Percentiles rank a stretch among this genome's conserved stretches.
These are phyloP conservation scores for Podospora tetraspora DNA, from an alignment of 495 filamentous ascomycete genomes.

Conservation along the genomic window DNA sequence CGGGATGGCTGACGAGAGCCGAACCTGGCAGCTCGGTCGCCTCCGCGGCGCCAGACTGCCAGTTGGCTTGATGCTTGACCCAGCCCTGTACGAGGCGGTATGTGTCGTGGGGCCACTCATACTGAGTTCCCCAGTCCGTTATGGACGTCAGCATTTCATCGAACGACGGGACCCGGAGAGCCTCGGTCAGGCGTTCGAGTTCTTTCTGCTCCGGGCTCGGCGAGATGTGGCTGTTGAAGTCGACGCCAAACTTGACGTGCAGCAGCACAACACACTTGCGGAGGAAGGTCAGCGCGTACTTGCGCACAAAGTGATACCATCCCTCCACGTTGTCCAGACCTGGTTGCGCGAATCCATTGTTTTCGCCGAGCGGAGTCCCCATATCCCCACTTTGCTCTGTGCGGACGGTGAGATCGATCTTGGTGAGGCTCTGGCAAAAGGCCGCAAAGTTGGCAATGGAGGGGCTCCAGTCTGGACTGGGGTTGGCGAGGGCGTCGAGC, in stretches of 20 bases:
- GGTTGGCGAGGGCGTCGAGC: constrained; percentile 33
- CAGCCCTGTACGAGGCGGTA: constrained; percentile 61
- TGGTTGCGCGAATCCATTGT: constrained; percentile 40
- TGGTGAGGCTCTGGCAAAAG: constrained; percentile 36
- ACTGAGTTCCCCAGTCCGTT: constrained; percentile 37
- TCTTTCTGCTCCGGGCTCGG: constrained; percentile 63
- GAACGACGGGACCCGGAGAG: constrained; percentile 68
- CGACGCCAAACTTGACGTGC: constrained; percentile 80
- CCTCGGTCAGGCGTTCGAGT: constrained; percentile 71
- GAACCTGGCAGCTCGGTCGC: constrained; percentile 26
- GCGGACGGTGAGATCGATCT: constrained; percentile 27
- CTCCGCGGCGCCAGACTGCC: constrained; percentile 12
- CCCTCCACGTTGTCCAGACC: constrained; percentile 37
- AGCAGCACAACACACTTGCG: constrained; percentile 80
- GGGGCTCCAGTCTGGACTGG: constrained; percentile 28
- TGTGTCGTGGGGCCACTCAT: constrained; percentile 37
- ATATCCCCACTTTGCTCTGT: constrained; percentile 7
- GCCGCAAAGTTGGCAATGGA: constrained; percentile 40
- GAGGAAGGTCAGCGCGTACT: constrained; percentile 84
- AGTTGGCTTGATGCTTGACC: constrained; percentile 60
- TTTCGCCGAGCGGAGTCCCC: constrained; percentile 21
- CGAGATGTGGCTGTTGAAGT: constrained; percentile 72
- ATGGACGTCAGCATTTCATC: constrained; percentile 64
- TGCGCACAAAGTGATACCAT: constrained; percentile 52
- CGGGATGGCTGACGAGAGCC: constrained; percentile 66